Evolutionary conservation across 2,329 filamentous ascomycete species (phyloP).

Genomic region (Colletotrichum scovillei): DNA sequence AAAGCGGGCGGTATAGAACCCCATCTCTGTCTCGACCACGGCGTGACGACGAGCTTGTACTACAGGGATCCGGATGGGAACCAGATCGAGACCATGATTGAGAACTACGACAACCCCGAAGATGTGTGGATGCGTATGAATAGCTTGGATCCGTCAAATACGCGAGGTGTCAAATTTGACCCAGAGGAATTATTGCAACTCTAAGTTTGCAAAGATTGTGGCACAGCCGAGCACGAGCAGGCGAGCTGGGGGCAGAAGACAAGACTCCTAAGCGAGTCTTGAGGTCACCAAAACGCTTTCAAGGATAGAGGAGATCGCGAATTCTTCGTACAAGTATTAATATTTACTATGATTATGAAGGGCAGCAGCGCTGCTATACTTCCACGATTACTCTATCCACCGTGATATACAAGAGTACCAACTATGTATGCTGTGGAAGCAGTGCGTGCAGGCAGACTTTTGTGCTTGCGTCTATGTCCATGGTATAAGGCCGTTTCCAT

Average conservation of each 20-base stretch:
- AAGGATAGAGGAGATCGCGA: background rate
- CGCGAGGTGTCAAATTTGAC: constrained; percentile 23
- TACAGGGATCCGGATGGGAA: constrained; percentile 62
- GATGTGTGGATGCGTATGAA: constrained; percentile 53
- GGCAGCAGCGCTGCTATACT: background rate
- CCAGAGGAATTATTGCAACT: background rate
- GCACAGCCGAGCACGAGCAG: background rate
- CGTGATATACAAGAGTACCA: constrained; percentile 25
- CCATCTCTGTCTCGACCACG: constrained; percentile 58
- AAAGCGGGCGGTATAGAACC: constrained; percentile 50
- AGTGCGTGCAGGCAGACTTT: background rate
- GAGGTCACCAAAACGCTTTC: background rate
- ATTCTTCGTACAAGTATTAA: background rate
- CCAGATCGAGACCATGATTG: constrained; percentile 56
- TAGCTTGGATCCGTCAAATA: constrained; percentile 45
- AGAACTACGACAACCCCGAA: constrained; percentile 50
- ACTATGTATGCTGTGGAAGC: constrained; percentile 23
- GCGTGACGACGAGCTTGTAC: constrained; percentile 57
- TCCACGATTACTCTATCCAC: background rate
- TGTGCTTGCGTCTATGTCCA: background rate
- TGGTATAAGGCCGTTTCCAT: constrained; percentile 19
- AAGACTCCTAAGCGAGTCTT: background rate
- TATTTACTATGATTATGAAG: constrained; percentile 6
- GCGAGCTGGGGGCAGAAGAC: background rate
- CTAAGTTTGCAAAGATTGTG: background rate